Conservation (phyloP, 2,329 filamentous ascomycete species). For the Endocalyx cinctus region DNA sequence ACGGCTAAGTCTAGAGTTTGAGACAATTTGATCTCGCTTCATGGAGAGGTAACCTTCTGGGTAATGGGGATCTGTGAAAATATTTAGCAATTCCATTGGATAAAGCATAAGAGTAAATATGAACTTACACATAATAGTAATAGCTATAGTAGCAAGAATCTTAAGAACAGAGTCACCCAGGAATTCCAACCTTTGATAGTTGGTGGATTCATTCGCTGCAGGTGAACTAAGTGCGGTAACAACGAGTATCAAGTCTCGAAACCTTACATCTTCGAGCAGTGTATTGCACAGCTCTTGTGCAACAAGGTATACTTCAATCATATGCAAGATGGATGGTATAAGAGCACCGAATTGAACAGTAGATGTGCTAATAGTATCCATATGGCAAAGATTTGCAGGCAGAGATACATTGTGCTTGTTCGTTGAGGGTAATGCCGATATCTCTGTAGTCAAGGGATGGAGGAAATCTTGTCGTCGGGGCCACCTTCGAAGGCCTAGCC, state of each 20-base stretch:
- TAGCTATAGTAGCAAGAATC: conserved; percentile 61
- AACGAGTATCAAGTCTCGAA: conserved; percentile 53
- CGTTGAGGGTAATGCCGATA: conserved; percentile 8
- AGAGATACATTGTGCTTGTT: conserved; percentile 39
- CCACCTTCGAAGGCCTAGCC: conserved; percentile 45
- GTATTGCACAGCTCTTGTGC: conserved; percentile 55
- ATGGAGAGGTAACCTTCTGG: conserved; percentile 72
- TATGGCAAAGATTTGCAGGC: conserved; percentile 40
- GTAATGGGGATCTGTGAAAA: conserved; percentile 52
- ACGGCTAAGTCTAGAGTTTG: conserved; percentile 67
- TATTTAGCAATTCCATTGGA: too few relatives aligned
- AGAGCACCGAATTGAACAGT: conserved; percentile 53
- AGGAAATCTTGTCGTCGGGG: conserved; percentile 57
- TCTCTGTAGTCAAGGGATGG: conserved; percentile 29
- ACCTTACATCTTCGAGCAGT: conserved; percentile 46
- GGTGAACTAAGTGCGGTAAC: conserved; percentile 67
- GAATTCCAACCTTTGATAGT: conserved; percentile 86
- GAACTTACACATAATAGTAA: conserved; percentile 48
- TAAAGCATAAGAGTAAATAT: neutral
- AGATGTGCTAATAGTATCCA: conserved; percentile 42
- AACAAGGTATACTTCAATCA: conserved; percentile 61
- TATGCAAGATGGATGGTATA: conserved; percentile 68
- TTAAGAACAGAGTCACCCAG: conserved; percentile 84
- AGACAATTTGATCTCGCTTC: conserved; percentile 65
- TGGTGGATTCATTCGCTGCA: conserved; percentile 50